These are phyloP conservation scores for Lasiodiplodia hormozganensis DNA, from an alignment of 2,329 filamentous ascomycete genomes.

Conservation along the genomic window DNA sequence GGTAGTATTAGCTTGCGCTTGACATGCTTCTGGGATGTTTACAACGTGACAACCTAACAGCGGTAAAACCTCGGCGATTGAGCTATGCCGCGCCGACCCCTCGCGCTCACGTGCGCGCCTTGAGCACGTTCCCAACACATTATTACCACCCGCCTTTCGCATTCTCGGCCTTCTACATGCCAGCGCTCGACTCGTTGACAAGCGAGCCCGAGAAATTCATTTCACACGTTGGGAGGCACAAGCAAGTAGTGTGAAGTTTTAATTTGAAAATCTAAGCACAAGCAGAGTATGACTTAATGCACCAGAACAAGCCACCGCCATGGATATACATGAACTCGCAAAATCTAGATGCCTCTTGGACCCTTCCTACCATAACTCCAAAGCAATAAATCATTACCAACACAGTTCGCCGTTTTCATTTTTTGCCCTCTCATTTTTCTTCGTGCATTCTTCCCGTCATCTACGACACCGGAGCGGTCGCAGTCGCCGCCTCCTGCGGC, in stretches of 20 bases:
- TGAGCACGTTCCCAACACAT: neutral
- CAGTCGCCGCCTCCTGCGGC: slow-evolving; percentile 38
- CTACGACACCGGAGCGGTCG: slow-evolving; percentile 20
- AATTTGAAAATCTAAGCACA: slow-evolving; percentile 7
- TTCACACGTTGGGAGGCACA: neutral
- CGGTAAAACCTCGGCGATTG: neutral
- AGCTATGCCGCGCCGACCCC: neutral
- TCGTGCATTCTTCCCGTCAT: neutral
- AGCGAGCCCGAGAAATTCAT: neutral
- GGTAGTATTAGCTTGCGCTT: slow-evolving; percentile 15
- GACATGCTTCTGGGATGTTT: slow-evolving; percentile 20
- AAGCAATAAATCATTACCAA: slow-evolving; percentile 17
- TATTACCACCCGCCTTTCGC: neutral
- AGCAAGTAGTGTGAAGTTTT: slow-evolving; percentile 8
- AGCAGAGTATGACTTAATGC: neutral
- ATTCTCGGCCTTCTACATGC: neutral
- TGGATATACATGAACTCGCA: slow-evolving; percentile 19
- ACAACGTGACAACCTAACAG: neutral
- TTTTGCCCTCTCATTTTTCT: slow-evolving; percentile 14
- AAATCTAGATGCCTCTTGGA: slow-evolving; percentile 16
- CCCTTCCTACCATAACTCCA: slow-evolving; percentile 6
- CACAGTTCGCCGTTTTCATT: slow-evolving; percentile 13
- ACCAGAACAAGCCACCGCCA: slow-evolving; percentile 18
- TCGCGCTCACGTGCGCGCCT: slow-evolving; percentile 2
- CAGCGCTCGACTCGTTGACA: neutral